Percentiles rank a stretch among this genome's conserved stretches.
These are phyloP conservation scores for Fusarium proliferatum DNA, from an alignment of 2,329 filamentous ascomycete genomes.

Conservation along the genomic window DNA sequence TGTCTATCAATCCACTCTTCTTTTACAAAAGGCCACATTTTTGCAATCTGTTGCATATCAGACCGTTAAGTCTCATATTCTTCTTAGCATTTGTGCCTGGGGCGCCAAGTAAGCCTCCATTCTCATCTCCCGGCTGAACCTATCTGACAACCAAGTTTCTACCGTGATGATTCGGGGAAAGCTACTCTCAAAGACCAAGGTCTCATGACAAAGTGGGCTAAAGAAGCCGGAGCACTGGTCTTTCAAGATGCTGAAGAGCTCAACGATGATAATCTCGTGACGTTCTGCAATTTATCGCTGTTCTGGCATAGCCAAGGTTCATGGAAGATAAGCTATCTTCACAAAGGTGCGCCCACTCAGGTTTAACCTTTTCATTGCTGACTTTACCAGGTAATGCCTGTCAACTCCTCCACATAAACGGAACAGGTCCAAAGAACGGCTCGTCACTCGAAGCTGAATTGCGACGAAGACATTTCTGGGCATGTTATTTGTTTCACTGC, in stretches of 20 bases:
- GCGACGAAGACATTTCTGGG: background rate
- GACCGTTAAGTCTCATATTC: background rate
- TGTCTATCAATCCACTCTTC: constrained; percentile 27
- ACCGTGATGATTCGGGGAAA: background rate
- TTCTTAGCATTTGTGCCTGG: constrained; percentile 34
- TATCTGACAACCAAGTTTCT: constrained; percentile 16
- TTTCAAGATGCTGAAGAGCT: constrained; percentile 28
- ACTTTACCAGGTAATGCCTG: constrained; percentile 19
- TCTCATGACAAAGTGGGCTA: constrained; percentile 22
- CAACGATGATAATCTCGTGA: constrained; percentile 25
- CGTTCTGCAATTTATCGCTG: constrained; percentile 28
- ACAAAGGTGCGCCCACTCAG: constrained; percentile 26
- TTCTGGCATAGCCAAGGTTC: constrained; percentile 41
- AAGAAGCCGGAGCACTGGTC: constrained; percentile 12
- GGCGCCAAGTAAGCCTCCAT: constrained; percentile 31
- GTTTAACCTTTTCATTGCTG: rapidly evolving
- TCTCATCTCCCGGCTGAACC: rapidly evolving
- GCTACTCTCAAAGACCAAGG: background rate
- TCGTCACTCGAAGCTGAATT: background rate
- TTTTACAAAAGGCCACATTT: too few relatives aligned
- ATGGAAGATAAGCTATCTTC: constrained; percentile 34
- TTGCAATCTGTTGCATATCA: background rate
- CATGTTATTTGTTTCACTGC: constrained; percentile 1
- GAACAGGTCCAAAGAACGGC: background rate
- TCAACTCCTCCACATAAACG: constrained; percentile 28